Conservation (phyloP, 768 basidiomycete genomes). For the Phylloporus sp. region DNA sequence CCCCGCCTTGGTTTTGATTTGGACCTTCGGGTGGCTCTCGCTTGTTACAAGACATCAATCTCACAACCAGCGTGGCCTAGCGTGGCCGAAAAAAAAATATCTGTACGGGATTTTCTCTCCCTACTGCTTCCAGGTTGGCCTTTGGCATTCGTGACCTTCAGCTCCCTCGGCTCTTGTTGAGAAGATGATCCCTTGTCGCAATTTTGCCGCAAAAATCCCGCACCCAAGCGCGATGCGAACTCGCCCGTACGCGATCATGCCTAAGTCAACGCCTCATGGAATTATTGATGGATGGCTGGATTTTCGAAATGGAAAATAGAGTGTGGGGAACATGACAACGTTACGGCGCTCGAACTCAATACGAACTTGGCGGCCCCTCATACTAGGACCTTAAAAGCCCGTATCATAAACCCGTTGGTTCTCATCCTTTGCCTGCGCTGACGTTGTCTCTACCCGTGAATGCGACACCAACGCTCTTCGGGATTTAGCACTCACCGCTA, state of each 20-base stretch:
- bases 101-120: background rate
- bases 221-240: slow-evolving; percentile 1
- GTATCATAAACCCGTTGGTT: background rate
- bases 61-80: too few species aligned
- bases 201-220: slow-evolving; percentile 6
- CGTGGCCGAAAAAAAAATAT: background rate
- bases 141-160: background rate
- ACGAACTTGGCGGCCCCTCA: background rate
- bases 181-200: background rate
- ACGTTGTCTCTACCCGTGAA: background rate
- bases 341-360: slow-evolving; percentile 14
- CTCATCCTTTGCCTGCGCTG: background rate
- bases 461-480: background rate
- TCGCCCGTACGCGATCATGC: slow-evolving; percentile 4
- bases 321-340: slow-evolving; percentile 9
- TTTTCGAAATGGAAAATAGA: slow-evolving; percentile 19
- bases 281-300: slow-evolving; percentile 17
- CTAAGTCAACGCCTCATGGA: slow-evolving; percentile 22
- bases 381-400: slow-evolving; percentile 7
- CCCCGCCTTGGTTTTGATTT: background rate
- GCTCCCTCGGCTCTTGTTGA: background rate
- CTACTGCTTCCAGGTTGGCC: background rate
- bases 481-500: background rate
- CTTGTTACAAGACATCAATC: background rate
- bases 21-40: slow-evolving; percentile 2